Percentiles rank a stretch among this genome's conserved stretches.
phyloP scores from a whole-genome alignment of 2,329 filamentous ascomycete genomes.

The Colletotrichum zoysiae region DNA sequence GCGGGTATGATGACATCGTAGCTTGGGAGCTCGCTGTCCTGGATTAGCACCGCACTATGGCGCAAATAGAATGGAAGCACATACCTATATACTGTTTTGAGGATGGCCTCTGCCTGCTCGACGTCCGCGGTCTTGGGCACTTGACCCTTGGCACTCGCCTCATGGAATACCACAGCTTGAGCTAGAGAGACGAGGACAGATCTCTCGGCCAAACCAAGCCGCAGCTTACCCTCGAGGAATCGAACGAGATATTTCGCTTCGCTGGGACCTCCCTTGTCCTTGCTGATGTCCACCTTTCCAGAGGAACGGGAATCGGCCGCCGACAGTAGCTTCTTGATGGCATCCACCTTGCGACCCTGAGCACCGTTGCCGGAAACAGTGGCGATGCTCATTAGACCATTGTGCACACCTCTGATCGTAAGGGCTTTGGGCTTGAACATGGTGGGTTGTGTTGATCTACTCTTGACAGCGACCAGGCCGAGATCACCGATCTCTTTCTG shows the following conservation, averaged over 20 bases:
- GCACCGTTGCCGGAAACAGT: constrained; percentile 88
- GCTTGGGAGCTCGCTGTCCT: constrained; percentile 85
- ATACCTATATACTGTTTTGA: constrained; percentile 92
- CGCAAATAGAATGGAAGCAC: constrained; percentile 42
- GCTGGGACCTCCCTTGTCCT: constrained; percentile 93
- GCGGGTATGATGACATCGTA: constrained; percentile 96
- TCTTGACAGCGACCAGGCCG: constrained; percentile 94
- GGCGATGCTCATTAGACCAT: constrained; percentile 89
- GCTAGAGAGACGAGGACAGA: constrained; percentile 91
- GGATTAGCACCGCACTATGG: constrained; percentile 49
- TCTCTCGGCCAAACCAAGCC: constrained; percentile 91
- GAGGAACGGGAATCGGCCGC: constrained; percentile 81
- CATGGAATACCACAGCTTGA: constrained; percentile 88
- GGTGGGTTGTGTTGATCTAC: constrained; percentile 92
- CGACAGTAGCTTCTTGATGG: constrained; percentile 96
- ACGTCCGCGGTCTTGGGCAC: constrained; percentile 80
- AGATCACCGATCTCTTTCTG: constrained; percentile 97
- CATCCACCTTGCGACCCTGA: constrained; percentile 90
- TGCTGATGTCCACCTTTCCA: constrained; percentile 88
- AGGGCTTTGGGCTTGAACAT: constrained; percentile 98
- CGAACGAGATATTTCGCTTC: constrained; percentile 95
- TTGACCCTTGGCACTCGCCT: constrained; percentile 78
- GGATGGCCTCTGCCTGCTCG: constrained; percentile 83
- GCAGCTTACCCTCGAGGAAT: constrained; percentile 93
- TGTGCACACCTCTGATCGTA: constrained; percentile 87